Evolutionary conservation across 805 yeast genomes (phyloP).

Genomic region (Candida vaughaniae): DNA sequence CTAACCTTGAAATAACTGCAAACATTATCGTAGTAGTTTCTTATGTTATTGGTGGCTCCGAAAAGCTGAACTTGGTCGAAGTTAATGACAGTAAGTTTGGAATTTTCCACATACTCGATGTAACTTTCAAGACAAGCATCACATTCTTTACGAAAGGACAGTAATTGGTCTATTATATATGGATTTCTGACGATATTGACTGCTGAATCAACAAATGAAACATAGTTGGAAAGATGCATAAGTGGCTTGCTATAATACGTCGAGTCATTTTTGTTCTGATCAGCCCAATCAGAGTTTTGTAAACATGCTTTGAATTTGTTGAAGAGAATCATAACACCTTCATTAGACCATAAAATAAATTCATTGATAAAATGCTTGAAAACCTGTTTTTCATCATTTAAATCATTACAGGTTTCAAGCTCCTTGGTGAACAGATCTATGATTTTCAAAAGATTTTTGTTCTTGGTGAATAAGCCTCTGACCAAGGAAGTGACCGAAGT

Average conservation of each 20-base stretch:
- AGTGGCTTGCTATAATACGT: slow-evolving; percentile 29
- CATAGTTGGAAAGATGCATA: slow-evolving; percentile 28
- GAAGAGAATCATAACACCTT: slow-evolving; percentile 31
- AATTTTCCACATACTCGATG: slow-evolving; percentile 9
- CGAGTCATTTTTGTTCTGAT: slow-evolving; percentile 14
- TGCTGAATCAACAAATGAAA: slow-evolving; percentile 26
- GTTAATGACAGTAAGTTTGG: slow-evolving; percentile 29
- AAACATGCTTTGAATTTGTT: slow-evolving; percentile 25
- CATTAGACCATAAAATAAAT: slow-evolving; percentile 39
- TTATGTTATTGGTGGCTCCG: slow-evolving; percentile 14
- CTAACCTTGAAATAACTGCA: slow-evolving; percentile 35
- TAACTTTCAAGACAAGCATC: slow-evolving; percentile 16
- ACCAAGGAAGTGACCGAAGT: slow-evolving; percentile 30
- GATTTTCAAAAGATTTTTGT: slow-evolving; percentile 16
- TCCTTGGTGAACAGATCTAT: slow-evolving; percentile 2
- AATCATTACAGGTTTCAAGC: slow-evolving; percentile 9
- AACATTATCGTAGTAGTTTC: slow-evolving; percentile 20
- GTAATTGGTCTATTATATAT: slow-evolving; percentile 33
- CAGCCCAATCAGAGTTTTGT: slow-evolving; percentile 10
- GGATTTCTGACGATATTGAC: slow-evolving; percentile 33
- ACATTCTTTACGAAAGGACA: slow-evolving; percentile 15
- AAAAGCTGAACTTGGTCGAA: slow-evolving; percentile 35
- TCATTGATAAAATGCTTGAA: slow-evolving; percentile 39
- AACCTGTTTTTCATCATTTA: slow-evolving; percentile 22
- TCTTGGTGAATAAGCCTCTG: slow-evolving; percentile 42